A percentile compares a stretch with the other conserved stretches of the same genome.
Conservation (phyloP, 1,284 basidiomycete species). For the Taiwanofungus camphoratus region DNA sequence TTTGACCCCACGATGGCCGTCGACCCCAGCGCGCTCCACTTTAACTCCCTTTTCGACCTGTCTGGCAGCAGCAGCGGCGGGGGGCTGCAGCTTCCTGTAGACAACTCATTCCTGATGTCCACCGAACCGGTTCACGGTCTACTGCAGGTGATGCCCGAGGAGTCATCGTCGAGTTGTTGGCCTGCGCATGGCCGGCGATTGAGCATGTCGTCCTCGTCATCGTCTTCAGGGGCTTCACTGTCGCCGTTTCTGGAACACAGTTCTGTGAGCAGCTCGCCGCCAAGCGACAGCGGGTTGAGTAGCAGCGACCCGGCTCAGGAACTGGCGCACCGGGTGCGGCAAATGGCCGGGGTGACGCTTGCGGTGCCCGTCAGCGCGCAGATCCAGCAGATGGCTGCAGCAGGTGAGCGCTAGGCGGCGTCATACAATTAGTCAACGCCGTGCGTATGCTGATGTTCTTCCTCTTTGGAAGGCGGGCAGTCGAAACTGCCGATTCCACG, state of each 20-base stretch:
- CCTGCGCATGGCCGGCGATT: slow-evolving; percentile 34
- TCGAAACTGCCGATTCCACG: slow-evolving; percentile 32
- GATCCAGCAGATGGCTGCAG: slow-evolving; percentile 28
- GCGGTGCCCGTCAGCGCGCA: slow-evolving; percentile 45
- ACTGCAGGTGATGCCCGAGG: no score
- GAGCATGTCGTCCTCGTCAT: slow-evolving; percentile 40
- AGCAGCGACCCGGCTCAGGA: slow-evolving; percentile 44
- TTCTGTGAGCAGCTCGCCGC: slow-evolving; percentile 19
- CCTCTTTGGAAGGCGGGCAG: slow-evolving; percentile 24
- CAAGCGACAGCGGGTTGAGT: slow-evolving; percentile 21
- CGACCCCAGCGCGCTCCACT: slow-evolving; percentile 58
- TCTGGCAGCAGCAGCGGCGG: no score
- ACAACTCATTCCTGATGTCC: slow-evolving; percentile 14
- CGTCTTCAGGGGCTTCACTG: slow-evolving; percentile 45
- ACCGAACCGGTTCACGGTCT: slow-evolving; percentile 11
- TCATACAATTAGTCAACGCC: no score
- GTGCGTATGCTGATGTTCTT: no score
- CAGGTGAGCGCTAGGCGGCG: no score
- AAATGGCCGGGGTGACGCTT: slow-evolving; percentile 55
- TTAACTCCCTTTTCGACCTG: slow-evolving; percentile 33
- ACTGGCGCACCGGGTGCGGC: slow-evolving; percentile 52
- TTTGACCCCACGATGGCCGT: slow-evolving; percentile 45
- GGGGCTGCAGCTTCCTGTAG: slow-evolving; percentile 10
- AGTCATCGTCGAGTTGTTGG: no score
- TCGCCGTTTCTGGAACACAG: slow-evolving; percentile 38